These are phyloP conservation scores for Bipolaris oryzae DNA, from an alignment of 2,329 filamentous ascomycete genomes.

Conservation along the genomic window DNA sequence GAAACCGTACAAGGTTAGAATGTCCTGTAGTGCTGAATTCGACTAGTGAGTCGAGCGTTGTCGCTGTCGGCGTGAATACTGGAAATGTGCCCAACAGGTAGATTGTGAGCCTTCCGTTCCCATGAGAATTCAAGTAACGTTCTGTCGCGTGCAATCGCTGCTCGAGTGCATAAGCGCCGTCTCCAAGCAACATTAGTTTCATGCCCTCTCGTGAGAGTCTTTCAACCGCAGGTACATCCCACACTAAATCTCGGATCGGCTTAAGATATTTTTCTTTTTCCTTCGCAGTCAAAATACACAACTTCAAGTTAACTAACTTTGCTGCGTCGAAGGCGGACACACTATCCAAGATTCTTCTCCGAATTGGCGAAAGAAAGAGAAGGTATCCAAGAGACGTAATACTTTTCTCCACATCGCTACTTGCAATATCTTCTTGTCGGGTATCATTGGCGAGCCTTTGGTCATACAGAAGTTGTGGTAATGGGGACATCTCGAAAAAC, in stretches of 20 bases:
- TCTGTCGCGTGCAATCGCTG: conserved; percentile 1
- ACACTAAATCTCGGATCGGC: conserved; percentile 1
- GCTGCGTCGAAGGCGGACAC: conserved; percentile 1
- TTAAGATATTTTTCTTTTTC: conserved; percentile 2
- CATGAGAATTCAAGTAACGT: neutral
- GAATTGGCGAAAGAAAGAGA: neutral
- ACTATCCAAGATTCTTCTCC: conserved; percentile 1
- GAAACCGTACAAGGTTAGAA: neutral
- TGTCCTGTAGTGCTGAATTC: conserved; percentile 1
- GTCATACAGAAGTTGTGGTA: neutral
- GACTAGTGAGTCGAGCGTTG: neutral
- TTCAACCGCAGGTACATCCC: neutral
- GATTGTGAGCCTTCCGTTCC: neutral
- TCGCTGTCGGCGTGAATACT: neutral
- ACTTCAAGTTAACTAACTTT: neutral
- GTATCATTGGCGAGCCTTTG: neutral
- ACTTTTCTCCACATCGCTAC: neutral
- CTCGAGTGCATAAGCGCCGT: conserved; percentile 2
- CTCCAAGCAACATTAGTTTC: conserved; percentile 1
- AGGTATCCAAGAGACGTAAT: neutral
- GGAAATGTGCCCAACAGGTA: conserved; percentile 1
- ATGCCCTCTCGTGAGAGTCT: conserved; percentile 1
- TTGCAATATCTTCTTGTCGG: neutral
- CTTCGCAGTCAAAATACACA: neutral
- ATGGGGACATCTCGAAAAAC: neutral